Evolutionary conservation across 106 monocot genomes (phyloP).

Genomic region (Dioscorea dumetorum): DNA sequence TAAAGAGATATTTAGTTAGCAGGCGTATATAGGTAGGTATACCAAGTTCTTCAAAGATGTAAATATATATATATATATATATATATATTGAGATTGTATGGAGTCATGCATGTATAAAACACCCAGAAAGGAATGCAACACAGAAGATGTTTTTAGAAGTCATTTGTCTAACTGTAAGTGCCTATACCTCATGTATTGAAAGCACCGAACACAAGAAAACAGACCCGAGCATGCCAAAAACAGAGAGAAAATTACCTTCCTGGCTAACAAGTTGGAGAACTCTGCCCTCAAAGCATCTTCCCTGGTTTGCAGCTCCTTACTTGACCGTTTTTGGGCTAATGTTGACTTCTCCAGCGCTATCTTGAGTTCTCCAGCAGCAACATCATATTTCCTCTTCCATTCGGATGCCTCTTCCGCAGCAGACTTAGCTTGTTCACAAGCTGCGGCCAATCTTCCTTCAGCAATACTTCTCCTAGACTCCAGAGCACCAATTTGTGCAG

Average conservation of each 20-base stretch:
- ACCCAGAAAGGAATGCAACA: no score
- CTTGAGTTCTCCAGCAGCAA: slow-evolving; percentile 67
- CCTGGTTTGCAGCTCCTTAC: slow-evolving; percentile 69
- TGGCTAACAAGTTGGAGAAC: background rate
- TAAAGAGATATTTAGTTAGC: no score
- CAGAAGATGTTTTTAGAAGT: no score
- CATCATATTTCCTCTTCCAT: slow-evolving; percentile 90
- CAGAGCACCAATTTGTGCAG: slow-evolving; percentile 58
- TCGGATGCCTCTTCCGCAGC: slow-evolving; percentile 81
- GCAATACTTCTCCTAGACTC: slow-evolving; percentile 64
- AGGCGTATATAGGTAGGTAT: no score
- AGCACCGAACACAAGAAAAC: no score
- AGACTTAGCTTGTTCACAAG: slow-evolving; percentile 79
- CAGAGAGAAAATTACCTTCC: background rate
- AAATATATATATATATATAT: no score
- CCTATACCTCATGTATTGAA: no score
- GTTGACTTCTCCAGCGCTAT: slow-evolving; percentile 70
- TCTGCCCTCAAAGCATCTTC: slow-evolving; percentile 73
- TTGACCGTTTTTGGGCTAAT: slow-evolving; percentile 61
- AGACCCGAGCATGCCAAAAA: no score
- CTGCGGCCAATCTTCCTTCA: slow-evolving; percentile 76
- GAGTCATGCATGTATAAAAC: no score
- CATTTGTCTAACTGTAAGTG: no score
- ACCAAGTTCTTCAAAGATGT: no score
- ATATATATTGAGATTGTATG: no score